These are phyloP conservation scores for Gyromitra esculenta DNA, from an alignment of 2,329 filamentous ascomycete species.

Conservation along the genomic window DNA sequence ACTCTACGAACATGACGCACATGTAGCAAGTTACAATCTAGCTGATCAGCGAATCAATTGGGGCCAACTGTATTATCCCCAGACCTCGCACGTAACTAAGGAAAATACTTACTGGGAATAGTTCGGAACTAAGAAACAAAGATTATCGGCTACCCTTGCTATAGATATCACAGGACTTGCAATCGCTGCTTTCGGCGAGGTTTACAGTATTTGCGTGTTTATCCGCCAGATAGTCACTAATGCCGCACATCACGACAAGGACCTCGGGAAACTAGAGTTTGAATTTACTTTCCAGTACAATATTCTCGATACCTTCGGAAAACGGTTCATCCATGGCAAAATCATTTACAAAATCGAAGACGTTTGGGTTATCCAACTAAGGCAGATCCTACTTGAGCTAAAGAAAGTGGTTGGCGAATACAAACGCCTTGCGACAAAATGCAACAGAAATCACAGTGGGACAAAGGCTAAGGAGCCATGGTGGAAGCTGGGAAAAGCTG, in stretches of 20 bases:
- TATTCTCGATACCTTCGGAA: conserved; percentile 30
- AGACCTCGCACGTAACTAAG: too few relatives aligned
- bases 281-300: conserved; percentile 27
- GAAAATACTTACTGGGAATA: too few relatives aligned
- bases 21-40: too few relatives aligned
- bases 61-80: too few relatives aligned
- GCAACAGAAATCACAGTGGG: conserved; percentile 45
- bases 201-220: conserved; percentile 23
- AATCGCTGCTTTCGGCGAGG: conserved; percentile 34
- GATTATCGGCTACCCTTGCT: not conserved
- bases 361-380: conserved; percentile 58
- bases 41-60: too few relatives aligned
- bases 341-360: conserved; percentile 40
- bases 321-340: conserved; percentile 24
- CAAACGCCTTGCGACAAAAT: conserved; percentile 55
- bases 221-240: conserved; percentile 24
- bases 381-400: conserved; percentile 60
- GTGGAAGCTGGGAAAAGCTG: not conserved
- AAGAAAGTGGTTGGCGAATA: conserved; percentile 57
- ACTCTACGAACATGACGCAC: too few relatives aligned
- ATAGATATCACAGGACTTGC: conserved; percentile 29
- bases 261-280: conserved; percentile 22
- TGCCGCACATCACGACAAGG: conserved; percentile 9
- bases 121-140: not conserved
- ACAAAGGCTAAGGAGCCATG: not conserved